phyloP scores from a whole-genome alignment of 306 rosid species.

The Dalbergia cultrata region DNA sequence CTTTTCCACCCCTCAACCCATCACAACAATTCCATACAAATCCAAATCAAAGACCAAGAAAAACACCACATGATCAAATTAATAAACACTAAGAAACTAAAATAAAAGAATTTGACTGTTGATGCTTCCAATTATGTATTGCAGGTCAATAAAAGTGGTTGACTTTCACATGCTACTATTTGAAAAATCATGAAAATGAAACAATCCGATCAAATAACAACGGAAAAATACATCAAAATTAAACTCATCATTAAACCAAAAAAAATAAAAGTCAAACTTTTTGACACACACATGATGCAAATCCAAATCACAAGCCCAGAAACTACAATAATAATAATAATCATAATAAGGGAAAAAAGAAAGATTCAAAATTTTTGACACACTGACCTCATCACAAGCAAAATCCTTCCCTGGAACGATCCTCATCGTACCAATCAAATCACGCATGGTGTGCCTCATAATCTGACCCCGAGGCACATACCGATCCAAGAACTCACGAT shows the following conservation, averaged over 20 bases:
- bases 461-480: constrained; percentile 67
- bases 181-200: too few relatives aligned
- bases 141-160: too few relatives aligned
- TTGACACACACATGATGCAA: constrained; percentile 22
- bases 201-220: too few relatives aligned
- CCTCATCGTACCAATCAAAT: constrained; percentile 63
- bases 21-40: constrained; percentile 9
- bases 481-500: constrained; percentile 52
- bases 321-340: too few relatives aligned
- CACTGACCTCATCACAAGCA: constrained; percentile 73
- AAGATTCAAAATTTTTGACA: neutral
- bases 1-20: constrained; percentile 39
- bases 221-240: too few relatives aligned
- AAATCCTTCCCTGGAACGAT: constrained; percentile 63
- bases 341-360: neutral
- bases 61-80: constrained; percentile 11
- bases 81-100: constrained; percentile 5
- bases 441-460: constrained; percentile 76
- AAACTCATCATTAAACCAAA: too few relatives aligned
- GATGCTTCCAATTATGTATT: too few relatives aligned
- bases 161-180: too few relatives aligned
- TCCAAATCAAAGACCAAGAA: neutral
- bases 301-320: neutral
- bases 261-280: neutral
- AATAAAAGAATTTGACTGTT: too few relatives aligned